Conservation (phyloP, 208 protist genomes). For the Naegleria gruberi region DNA sequence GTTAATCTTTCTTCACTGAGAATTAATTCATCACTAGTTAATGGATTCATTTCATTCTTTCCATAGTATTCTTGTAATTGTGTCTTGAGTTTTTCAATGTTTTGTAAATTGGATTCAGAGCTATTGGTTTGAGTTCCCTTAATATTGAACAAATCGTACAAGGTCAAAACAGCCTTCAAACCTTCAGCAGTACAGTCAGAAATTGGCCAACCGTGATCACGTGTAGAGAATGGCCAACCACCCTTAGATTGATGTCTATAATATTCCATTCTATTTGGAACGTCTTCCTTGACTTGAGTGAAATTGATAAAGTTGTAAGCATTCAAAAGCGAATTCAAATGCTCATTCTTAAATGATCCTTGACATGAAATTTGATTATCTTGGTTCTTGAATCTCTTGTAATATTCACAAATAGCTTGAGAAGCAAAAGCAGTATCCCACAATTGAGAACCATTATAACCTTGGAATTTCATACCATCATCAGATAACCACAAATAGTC, state of each 20-base stretch:
- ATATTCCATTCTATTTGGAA: constrained; percentile 63
- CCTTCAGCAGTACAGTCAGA: constrained; percentile 93
- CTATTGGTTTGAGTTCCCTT: background rate
- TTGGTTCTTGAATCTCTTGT: background rate
- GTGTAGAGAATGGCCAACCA: constrained; percentile 93
- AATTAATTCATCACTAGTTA: background rate
- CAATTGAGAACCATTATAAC: constrained; percentile 95
- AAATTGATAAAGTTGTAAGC: constrained; percentile 82
- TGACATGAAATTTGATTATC: constrained; percentile 44
- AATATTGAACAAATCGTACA: constrained; percentile 32
- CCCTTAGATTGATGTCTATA: constrained; percentile 86
- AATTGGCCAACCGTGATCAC: constrained; percentile 87
- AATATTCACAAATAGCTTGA: constrained; percentile 72
- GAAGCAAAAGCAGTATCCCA: constrained; percentile 95
- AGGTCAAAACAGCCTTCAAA: constrained; percentile 72
- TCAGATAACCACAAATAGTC: constrained; percentile 91
- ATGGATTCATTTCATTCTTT: background rate
- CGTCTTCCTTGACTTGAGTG: constrained; percentile 78
- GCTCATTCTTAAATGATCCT: constrained; percentile 49
- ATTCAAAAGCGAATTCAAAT: constrained; percentile 46
- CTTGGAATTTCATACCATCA: constrained; percentile 91
- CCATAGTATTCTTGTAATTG: background rate
- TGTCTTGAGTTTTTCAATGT: background rate
- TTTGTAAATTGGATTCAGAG: background rate
- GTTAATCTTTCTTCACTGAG: constrained; percentile 40